phyloP scores from a whole-genome alignment of 1,284 basidiomycete genomes.

The Fistulina hepatica region DNA sequence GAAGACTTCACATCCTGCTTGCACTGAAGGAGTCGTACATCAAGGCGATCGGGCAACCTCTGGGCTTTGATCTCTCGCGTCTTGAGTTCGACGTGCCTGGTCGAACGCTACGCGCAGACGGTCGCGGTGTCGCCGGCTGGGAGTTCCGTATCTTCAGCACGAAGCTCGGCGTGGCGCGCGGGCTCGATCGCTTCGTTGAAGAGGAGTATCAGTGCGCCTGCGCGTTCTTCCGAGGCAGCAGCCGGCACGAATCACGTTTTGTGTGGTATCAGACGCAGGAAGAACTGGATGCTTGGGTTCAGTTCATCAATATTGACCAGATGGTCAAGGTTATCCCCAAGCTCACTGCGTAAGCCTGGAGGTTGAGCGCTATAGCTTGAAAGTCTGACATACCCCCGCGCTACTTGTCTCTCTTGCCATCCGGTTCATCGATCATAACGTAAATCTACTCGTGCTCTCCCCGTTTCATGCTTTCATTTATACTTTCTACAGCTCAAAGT shows the following conservation, averaged over 20 bases:
- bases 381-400: too few relatives aligned
- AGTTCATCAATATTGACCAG: constrained; percentile 72
- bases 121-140: constrained; percentile 60
- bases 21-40: constrained; percentile 71
- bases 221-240: constrained; percentile 59
- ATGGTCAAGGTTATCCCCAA: constrained; percentile 67
- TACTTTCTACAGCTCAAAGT: too few relatives aligned
- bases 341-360: constrained; percentile 45
- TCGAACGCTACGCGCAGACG: constrained; percentile 50
- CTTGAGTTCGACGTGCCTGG: constrained; percentile 67
- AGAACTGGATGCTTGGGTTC: constrained; percentile 64
- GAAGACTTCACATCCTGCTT: constrained; percentile 62
- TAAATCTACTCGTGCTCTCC: too few relatives aligned
- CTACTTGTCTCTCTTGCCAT: too few relatives aligned
- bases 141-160: constrained; percentile 72
- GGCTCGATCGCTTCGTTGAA: constrained; percentile 39
- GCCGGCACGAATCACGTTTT: constrained; percentile 46
- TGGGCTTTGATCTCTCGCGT: constrained; percentile 68
- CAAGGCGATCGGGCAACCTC: constrained; percentile 67
- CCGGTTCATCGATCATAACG: too few relatives aligned
- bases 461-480: too few relatives aligned
- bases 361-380: too few relatives aligned
- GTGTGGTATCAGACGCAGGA: constrained; percentile 58
- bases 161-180: constrained; percentile 53
- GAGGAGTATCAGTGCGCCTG: constrained; percentile 65